These are phyloP conservation scores for Scleromitrula shiraiana DNA, from an alignment of 2,329 filamentous ascomycete genomes.

Conservation along the genomic window DNA sequence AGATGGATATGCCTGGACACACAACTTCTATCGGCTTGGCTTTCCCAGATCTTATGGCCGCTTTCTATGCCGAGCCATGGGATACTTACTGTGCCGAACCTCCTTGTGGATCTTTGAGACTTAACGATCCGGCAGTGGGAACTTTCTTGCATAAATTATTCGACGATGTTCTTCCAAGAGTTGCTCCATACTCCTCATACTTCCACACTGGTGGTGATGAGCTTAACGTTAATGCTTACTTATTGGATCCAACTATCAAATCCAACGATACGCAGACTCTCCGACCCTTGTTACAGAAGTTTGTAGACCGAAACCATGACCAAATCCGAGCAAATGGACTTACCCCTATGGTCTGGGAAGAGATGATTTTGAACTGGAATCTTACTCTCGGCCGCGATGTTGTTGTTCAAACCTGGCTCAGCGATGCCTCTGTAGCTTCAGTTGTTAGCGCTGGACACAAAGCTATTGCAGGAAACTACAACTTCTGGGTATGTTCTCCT, in stretches of 20 bases:
- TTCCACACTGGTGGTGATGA: conserved; percentile 89
- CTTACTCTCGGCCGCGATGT: conserved; percentile 62
- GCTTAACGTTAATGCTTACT: conserved; percentile 68
- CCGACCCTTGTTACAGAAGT: conserved; percentile 67
- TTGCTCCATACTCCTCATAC: conserved; percentile 60
- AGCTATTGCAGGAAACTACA: conserved; percentile 67
- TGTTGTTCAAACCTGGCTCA: conserved; percentile 73
- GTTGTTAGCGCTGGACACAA: conserved; percentile 58
- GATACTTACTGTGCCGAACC: conserved; percentile 53
- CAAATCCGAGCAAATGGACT: conserved; percentile 57
- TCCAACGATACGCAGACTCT: conserved; percentile 59
- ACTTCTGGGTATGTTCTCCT: conserved; percentile 57
- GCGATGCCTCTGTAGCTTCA: conserved; percentile 48
- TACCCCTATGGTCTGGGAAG: conserved; percentile 78
- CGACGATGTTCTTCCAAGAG: conserved; percentile 66
- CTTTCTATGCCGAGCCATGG: conserved; percentile 50
- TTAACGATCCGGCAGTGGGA: conserved; percentile 65
- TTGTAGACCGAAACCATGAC: conserved; percentile 62
- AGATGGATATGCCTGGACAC: conserved; percentile 78
- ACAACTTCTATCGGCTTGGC: conserved; percentile 59
- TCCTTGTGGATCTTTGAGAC: conserved; percentile 62
- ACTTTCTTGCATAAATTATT: conserved; percentile 66
- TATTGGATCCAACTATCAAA: conserved; percentile 62
- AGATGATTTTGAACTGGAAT: conserved; percentile 74
- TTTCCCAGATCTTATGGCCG: conserved; percentile 65